A percentile compares a stretch with the other conserved stretches of the same genome.
These are phyloP conservation scores for Proliferodiscus dingleyae DNA, from an alignment of 2,329 filamentous ascomycete species.

Conservation along the genomic window DNA sequence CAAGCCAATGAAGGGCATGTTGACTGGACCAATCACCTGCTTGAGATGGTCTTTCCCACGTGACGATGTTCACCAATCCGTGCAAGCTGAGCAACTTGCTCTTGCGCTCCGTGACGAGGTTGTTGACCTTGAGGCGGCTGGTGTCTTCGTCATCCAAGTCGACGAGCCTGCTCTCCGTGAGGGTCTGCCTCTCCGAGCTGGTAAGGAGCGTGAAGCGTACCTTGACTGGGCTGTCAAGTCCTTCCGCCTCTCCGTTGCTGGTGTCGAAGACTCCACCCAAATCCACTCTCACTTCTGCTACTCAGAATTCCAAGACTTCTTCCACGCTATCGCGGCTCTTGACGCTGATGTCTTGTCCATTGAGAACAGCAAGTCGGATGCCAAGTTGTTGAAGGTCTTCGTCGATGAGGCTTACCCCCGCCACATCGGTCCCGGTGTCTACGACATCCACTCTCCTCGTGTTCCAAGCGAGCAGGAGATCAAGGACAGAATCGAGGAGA, in stretches of 20 bases:
- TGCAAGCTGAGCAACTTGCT: slow-evolving; percentile 97
- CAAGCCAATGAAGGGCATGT: slow-evolving; percentile 99
- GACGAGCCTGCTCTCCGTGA: slow-evolving; percentile 99
- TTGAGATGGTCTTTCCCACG: slow-evolving; percentile 99
- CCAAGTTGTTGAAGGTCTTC: slow-evolving; percentile 98
- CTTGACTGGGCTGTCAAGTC: slow-evolving; percentile 95
- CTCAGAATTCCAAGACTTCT: slow-evolving; percentile 99
- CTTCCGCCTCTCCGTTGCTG: slow-evolving; percentile 92
- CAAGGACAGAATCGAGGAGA: slow-evolving; percentile 95
- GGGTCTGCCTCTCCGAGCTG: slow-evolving; percentile 92
- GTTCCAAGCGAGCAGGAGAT: slow-evolving; percentile 97
- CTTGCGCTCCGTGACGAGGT: slow-evolving; percentile 98
- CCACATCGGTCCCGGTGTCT: slow-evolving; percentile 98
- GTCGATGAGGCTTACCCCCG: slow-evolving; percentile 95
- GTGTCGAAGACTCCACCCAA: slow-evolving; percentile 92
- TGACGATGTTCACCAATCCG: slow-evolving; percentile 98
- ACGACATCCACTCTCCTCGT: slow-evolving; percentile 99
- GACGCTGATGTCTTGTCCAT: slow-evolving; percentile 98
- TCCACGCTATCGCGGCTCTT: slow-evolving; percentile 97
- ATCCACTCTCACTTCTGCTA: slow-evolving; percentile 99
- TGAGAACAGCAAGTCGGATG: slow-evolving; percentile 99
- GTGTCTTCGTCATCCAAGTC: slow-evolving; percentile 97
- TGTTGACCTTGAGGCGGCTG: slow-evolving; percentile 93
- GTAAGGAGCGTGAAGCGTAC: slow-evolving; percentile 94
- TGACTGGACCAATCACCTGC: slow-evolving; percentile 98